Conservation (phyloP, 345 rosid genomes). For the Brassica nigra region DNA sequence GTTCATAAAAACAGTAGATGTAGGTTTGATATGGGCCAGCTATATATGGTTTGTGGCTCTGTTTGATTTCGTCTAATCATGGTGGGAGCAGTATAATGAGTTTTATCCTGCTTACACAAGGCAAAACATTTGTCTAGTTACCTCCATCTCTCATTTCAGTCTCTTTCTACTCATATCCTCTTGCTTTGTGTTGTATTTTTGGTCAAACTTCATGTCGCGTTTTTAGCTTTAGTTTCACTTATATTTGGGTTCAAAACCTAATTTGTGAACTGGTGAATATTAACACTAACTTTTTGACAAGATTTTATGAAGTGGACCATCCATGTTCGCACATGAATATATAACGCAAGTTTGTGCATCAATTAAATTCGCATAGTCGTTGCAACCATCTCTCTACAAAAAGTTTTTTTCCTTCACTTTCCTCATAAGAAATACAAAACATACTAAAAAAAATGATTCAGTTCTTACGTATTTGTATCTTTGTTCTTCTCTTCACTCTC, state of each 20-base stretch:
- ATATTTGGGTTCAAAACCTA: background rate
- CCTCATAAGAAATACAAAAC: background rate
- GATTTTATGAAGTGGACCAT: conserved; percentile 38
- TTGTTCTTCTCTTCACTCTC: conserved; percentile 10
- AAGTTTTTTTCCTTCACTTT: background rate
- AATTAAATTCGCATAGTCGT: conserved; percentile 17
- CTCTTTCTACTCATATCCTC: background rate
- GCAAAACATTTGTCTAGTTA: background rate
- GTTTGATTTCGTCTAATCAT: background rate
- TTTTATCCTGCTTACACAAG: background rate
- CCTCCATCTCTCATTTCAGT: background rate
- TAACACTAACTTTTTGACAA: background rate
- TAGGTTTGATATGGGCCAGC: background rate
- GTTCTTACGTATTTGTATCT: conserved; percentile 9
- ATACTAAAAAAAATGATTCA: background rate
- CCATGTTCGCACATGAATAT: conserved; percentile 21
- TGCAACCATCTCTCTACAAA: conserved; percentile 14
- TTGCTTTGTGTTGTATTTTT: background rate
- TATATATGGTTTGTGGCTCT: background rate
- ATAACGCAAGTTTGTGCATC: conserved; percentile 19
- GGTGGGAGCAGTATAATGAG: background rate
- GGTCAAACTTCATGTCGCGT: background rate
- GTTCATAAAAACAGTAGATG: no score
- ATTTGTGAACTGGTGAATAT: background rate
- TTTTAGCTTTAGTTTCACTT: background rate